Base-by-base conservation (phyloP, 2,329 filamentous ascomycete genomes). In the Acephala macrosclerotiorum region DNA sequence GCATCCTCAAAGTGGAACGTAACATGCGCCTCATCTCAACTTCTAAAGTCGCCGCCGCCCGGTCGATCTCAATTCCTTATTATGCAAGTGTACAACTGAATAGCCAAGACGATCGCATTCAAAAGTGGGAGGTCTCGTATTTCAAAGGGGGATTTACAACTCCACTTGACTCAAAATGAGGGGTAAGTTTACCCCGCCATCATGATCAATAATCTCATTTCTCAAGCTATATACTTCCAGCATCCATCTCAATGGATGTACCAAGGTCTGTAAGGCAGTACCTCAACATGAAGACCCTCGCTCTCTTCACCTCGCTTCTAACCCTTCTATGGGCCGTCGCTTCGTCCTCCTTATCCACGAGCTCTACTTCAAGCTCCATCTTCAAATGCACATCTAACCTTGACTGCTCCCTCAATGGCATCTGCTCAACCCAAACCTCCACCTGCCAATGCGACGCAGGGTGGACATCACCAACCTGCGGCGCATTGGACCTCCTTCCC, bases 381-480 rank as follows among this genome's bases (percentile, higher is more conserved):
- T 49, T 49, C n/a, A 20, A 2, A 6, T 49, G 45, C n/a, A 49
- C n/a, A 22, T 20, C 45, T 6, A 12, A 22, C n/a, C 45, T 22
- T 7, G 74, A 81, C 67, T 82, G 79, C 65, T 79, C 75, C 59
- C 75, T 80, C 8, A 81, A 80, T 59, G 79, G 79, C 1, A 40
- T 80, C 58, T 81, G 77, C 62, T 64, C 65, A 1, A 38, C 58
- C 9, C 55, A 53, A 16, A 38, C 66, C 7, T 72, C 73, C 71
- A 40, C 47, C 25, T 68, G 66, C 45, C 47, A 40, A 20, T 68
- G 66, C 72, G 82, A 84, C 57, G 68, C 78, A 0, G 82, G 83
- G 12, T 84, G 83, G 82, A 76, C 74, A 18, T 78, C 75, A 0
- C 63, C 70, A 1, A 80, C 83, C 68, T 85, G 83, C 62, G 78